Evolutionary conservation across 371 early-diverging fungal genomes (phyloP).

Genomic region (Mucor racemosus): DNA sequence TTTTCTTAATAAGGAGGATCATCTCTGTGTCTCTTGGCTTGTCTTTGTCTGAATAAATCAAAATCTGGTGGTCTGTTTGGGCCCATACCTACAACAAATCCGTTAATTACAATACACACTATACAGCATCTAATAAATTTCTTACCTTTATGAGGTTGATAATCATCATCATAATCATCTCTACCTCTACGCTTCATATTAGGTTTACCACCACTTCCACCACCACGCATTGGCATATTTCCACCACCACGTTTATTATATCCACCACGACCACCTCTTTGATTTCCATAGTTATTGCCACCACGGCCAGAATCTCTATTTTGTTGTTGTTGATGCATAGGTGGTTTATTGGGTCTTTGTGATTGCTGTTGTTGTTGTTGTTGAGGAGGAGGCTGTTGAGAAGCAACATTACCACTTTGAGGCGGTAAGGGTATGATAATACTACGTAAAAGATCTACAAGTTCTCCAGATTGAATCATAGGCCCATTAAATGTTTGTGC

Average conservation of each 20-base stretch:
- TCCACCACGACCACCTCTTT: constrained; percentile 30
- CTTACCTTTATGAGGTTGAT: constrained; percentile 45
- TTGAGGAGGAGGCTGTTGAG: constrained; percentile 8
- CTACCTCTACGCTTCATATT: constrained; percentile 49
- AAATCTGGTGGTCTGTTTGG: constrained; percentile 68
- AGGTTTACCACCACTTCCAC: constrained; percentile 29
- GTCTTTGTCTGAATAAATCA: constrained; percentile 64
- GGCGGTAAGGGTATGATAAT: constrained; percentile 52
- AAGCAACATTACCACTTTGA: constrained; percentile 12
- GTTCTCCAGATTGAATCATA: constrained; percentile 49
- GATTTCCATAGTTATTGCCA: constrained; percentile 22
- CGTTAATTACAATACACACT: too few relatives aligned
- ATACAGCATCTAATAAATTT: background rate
- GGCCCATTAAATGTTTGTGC: constrained; percentile 59
- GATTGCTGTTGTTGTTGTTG: constrained; percentile 10
- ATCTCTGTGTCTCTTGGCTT: constrained; percentile 59
- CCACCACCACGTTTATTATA: constrained; percentile 22
- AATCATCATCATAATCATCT: constrained; percentile 62
- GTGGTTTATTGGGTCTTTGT: background rate
- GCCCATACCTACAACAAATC: constrained; percentile 43
- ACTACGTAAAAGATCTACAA: constrained; percentile 57
- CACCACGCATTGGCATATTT: constrained; percentile 25
- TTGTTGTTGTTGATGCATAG: constrained; percentile 18
- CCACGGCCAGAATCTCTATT: constrained; percentile 31
- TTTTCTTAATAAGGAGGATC: constrained; percentile 39